Percentiles rank a stretch among this genome's conserved stretches.
Conservation (phyloP, 148 eudicot genomes). For the Vaccinium darrowii region DNA sequence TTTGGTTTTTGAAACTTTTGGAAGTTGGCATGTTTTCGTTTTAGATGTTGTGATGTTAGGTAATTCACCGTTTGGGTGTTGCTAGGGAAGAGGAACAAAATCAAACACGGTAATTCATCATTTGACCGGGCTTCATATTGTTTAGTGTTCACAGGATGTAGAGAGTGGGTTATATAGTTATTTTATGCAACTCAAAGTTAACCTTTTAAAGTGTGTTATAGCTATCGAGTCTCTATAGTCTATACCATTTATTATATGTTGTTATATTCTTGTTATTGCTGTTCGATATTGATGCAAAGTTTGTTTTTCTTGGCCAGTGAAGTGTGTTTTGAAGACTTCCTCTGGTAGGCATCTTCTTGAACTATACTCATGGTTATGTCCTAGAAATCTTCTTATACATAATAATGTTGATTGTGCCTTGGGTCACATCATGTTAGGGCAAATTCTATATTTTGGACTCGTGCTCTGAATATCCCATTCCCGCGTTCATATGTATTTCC, state of each 20-base stretch:
- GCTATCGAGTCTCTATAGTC: background rate
- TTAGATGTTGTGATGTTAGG: background rate
- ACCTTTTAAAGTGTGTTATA: background rate
- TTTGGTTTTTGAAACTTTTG: background rate
- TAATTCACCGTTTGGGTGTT: background rate
- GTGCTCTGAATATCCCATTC: conserved; percentile 87
- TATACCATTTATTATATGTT: background rate
- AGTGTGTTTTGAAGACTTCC: conserved; percentile 84
- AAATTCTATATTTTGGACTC: conserved; percentile 94
- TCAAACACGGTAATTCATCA: background rate
- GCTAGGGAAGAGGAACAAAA: background rate
- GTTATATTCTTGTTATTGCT: background rate
- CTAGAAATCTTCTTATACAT: background rate
- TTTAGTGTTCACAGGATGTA: background rate
- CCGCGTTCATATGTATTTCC: conserved; percentile 68
- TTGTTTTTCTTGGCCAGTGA: conserved; percentile 52
- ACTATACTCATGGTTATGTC: conserved; percentile 11
- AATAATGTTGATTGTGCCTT: background rate
- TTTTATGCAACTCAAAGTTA: background rate
- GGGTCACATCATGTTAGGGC: conserved; percentile 54
- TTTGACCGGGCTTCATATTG: background rate
- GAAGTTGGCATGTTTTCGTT: background rate
- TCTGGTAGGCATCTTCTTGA: conserved; percentile 58
- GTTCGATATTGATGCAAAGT: conserved; percentile 11
- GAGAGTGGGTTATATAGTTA: background rate